A percentile compares a stretch with the other conserved stretches of the same genome.
phyloP scores from a whole-genome alignment of 805 yeast genomes.

The Candida vaughaniae region DNA sequence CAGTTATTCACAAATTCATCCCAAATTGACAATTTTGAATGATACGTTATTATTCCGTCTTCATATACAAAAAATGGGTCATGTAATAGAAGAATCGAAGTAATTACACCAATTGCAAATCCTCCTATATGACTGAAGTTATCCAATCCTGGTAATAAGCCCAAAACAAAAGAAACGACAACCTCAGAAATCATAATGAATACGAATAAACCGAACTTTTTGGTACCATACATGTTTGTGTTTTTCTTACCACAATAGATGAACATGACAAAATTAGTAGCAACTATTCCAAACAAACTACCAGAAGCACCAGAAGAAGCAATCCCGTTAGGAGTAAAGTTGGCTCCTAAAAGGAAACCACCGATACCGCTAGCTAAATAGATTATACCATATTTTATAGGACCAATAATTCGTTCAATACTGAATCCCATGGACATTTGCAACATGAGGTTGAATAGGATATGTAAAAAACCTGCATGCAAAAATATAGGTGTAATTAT shows the following conservation, averaged over 20 bases:
- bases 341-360: constrained; percentile 68
- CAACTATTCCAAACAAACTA: constrained; percentile 66
- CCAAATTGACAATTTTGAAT: constrained; percentile 26
- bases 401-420: constrained; percentile 58
- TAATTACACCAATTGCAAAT: constrained; percentile 57
- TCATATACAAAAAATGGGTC: constrained; percentile 53
- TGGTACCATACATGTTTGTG: constrained; percentile 44
- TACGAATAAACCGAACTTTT: constrained; percentile 47
- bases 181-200: constrained; percentile 54
- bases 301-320: constrained; percentile 74
- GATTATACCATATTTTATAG: constrained; percentile 50
- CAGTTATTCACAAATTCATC: constrained; percentile 35
- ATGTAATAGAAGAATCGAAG: constrained; percentile 49
- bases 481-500: constrained; percentile 66
- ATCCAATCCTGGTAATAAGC: constrained; percentile 71
- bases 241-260: constrained; percentile 52
- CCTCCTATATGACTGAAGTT: constrained; percentile 79
- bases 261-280: constrained; percentile 56
- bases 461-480: constrained; percentile 74
- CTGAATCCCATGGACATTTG: constrained; percentile 62
- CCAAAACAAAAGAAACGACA: constrained; percentile 57
- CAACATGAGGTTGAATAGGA: constrained; percentile 57
- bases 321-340: constrained; percentile 64
- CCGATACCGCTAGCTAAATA: constrained; percentile 62
- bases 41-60: constrained; percentile 39